A percentile compares a stretch with the other conserved stretches of the same genome.
Conservation (phyloP, 176 grass and related monocot genomes). For the Puccinellia tenuiflora region DNA sequence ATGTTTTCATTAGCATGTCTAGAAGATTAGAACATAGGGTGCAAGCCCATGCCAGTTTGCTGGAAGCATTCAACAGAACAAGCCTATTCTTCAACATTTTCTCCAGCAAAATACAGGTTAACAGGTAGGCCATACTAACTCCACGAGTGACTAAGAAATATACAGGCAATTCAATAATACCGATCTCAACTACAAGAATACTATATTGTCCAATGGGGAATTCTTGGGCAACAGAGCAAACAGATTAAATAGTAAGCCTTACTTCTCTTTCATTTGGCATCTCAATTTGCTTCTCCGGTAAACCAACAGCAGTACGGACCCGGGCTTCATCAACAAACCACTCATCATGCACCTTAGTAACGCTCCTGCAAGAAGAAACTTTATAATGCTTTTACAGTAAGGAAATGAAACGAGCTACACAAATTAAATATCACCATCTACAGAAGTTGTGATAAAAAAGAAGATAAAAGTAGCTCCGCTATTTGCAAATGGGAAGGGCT, state of each 20-base stretch:
- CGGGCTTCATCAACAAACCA: constrained; percentile 99
- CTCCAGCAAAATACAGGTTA: not conserved
- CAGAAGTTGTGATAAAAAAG: not conserved
- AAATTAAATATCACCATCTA: constrained; percentile 4
- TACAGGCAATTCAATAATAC: not conserved
- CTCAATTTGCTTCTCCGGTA: constrained; percentile 57
- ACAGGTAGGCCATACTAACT: not conserved
- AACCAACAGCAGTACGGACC: constrained; percentile 77
- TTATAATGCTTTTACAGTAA: constrained; percentile 12
- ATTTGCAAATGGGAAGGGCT: not conserved
- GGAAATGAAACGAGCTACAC: not conserved
- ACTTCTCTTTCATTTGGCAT: constrained; percentile 85
- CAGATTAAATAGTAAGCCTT: constrained; percentile 26
- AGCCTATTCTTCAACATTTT: constrained; percentile 16
- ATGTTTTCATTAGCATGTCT: constrained; percentile 12
- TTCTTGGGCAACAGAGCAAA: constrained; percentile 14
- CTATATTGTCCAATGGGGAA: not conserved
- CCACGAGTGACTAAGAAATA: not conserved
- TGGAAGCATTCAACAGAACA: not conserved
- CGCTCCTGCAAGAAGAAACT: constrained; percentile 60
- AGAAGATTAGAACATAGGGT: constrained; percentile 5
- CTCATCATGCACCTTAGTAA: constrained; percentile 97
- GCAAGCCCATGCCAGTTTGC: not conserved
- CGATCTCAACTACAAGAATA: not conserved
- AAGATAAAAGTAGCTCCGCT: not conserved